Conservation (phyloP, 306 rosid genomes). For the Begonia fuchsioides region DNA sequence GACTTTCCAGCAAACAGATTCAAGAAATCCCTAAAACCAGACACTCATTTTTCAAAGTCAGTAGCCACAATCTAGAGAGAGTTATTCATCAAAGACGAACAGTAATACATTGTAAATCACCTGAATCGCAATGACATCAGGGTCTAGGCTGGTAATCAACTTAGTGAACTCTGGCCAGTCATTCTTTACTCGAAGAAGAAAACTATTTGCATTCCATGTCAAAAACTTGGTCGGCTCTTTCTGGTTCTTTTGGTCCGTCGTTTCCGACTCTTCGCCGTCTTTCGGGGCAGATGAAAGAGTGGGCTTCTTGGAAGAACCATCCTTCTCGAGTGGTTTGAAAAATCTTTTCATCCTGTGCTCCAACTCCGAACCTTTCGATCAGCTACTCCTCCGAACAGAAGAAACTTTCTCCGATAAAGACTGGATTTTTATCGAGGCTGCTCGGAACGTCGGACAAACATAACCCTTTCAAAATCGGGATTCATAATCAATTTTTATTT, state of each 20-base stretch:
- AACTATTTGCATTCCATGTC: conserved; percentile 96
- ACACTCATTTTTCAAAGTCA: neutral
- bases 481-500: too few species aligned
- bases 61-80: neutral
- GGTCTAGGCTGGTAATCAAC: conserved; percentile 47
- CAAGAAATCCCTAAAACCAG: neutral
- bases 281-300: conserved; percentile 23
- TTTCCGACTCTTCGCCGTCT: conserved; percentile 12
- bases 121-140: conserved; percentile 83
- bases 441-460: too few species aligned
- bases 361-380: neutral
- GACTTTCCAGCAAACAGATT: conserved; percentile 1
- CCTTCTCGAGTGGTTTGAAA: conserved; percentile 61
- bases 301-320: conserved; percentile 51
- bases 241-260: conserved; percentile 14
- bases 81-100: neutral
- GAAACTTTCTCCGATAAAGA: too few species aligned
- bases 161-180: conserved; percentile 55
- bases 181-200: conserved; percentile 75
- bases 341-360: conserved; percentile 54
- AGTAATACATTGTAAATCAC: conserved; percentile 9
- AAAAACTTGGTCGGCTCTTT: conserved; percentile 69
- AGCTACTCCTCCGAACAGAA: neutral
- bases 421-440: too few species aligned
- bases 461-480: too few species aligned